phyloP scores from a whole-genome alignment of 106 monocot species.

The Dendrobium officinale region DNA sequence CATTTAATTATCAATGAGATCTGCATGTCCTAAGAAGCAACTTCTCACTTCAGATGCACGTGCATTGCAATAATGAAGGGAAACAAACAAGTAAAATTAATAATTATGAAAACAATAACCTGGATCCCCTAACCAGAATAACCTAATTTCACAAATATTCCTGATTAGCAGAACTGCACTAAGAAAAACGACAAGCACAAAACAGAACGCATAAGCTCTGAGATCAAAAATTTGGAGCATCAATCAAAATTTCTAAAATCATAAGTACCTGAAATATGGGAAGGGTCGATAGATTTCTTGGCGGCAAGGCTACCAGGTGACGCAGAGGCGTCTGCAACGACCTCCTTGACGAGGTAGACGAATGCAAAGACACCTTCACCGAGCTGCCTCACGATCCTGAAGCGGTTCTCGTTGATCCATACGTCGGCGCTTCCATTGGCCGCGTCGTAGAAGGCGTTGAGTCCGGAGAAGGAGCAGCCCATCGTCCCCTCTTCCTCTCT shows the following conservation, averaged over 20 bases:
- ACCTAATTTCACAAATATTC: not conserved
- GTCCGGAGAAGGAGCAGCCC: slow-evolving; percentile 97
- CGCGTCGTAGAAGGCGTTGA: slow-evolving; percentile 88
- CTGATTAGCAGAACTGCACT: not conserved
- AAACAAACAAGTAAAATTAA: not conserved
- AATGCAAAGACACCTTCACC: slow-evolving; percentile 91
- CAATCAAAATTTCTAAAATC: not conserved
- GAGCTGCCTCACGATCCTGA: slow-evolving; percentile 78
- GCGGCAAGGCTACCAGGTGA: slow-evolving; percentile 21
- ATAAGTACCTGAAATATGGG: slow-evolving; percentile 66
- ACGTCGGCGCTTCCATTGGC: slow-evolving; percentile 78
- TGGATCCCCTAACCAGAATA: not conserved
- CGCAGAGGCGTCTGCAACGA: slow-evolving; percentile 24
- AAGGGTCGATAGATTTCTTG: slow-evolving; percentile 39
- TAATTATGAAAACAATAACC: not conserved
- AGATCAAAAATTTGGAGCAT: not conserved
- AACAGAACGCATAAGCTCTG: not conserved
- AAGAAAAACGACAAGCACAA: not conserved
- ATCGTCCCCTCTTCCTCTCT: slow-evolving; percentile 19
- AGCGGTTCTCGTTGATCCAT: slow-evolving; percentile 96
- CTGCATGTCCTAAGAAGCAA: not conserved
- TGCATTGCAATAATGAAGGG: not conserved
- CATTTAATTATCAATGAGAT: not conserved
- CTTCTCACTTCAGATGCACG: slow-evolving; percentile 6
- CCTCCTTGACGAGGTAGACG: slow-evolving; percentile 89